Conservation (phyloP, 768 basidiomycete species). For the Hirschioporus abietinus region DNA sequence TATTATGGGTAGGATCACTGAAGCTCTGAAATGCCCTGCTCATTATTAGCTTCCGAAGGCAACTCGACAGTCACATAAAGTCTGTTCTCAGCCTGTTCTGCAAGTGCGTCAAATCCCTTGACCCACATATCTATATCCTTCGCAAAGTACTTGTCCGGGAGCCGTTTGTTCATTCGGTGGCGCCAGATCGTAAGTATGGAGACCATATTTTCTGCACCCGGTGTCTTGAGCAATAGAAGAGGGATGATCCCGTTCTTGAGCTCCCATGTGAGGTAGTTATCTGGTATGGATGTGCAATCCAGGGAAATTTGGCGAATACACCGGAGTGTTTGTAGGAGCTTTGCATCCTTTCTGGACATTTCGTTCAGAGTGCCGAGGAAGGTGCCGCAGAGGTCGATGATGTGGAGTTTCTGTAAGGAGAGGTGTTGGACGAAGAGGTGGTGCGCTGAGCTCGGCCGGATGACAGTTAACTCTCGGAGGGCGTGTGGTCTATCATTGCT, state of each 20-base stretch:
- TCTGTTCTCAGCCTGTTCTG: not conserved
- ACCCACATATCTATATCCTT: not conserved
- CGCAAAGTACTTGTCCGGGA: not conserved
- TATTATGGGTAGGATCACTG: no score
- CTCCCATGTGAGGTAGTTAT: not conserved
- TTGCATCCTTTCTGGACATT: not conserved
- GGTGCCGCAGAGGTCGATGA: not conserved
- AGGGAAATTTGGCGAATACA: not conserved
- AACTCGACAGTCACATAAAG: not conserved
- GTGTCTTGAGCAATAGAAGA: not conserved
- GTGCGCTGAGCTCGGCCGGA: not conserved
- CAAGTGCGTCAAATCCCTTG: not conserved
- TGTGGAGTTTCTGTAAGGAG: not conserved
- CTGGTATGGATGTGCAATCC: not conserved
- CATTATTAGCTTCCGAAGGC: not conserved
- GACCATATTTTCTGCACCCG: not conserved
- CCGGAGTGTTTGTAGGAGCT: not conserved
- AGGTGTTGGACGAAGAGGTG: not conserved
- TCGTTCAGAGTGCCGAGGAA: not conserved
- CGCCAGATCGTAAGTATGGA: not conserved
- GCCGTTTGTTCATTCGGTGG: not conserved
- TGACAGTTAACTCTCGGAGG: not conserved
- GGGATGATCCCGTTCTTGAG: not conserved
- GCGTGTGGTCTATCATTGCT: not conserved
- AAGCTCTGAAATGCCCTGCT: not conserved